Evolutionary conservation across 441 rosid genomes (phyloP).

Genomic region (Arabidopsis hybrid): DNA sequence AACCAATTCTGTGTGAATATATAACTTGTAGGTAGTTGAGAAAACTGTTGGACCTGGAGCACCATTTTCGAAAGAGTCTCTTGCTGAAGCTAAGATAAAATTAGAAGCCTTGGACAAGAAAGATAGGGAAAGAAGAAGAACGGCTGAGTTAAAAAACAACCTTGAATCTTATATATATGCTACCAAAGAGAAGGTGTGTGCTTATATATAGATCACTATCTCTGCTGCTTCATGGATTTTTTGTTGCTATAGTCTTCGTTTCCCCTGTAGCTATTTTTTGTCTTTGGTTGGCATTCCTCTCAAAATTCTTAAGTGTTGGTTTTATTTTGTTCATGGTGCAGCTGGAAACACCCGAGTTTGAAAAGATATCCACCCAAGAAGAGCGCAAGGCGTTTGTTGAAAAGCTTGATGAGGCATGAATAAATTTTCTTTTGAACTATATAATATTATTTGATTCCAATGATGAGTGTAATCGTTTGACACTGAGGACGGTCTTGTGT

Average conservation of each 20-base stretch:
- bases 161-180: conserved; percentile 95
- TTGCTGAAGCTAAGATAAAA: conserved; percentile 71
- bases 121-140: conserved; percentile 88
- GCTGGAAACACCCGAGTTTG: conserved; percentile 83
- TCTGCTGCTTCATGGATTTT: conserved; percentile 11
- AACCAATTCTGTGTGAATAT: conserved; percentile 10
- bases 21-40: conserved; percentile 67
- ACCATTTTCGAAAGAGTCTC: conserved; percentile 68
- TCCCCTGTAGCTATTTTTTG: conserved; percentile 2
- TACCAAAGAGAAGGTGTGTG: conserved; percentile 91
- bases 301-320: conserved; percentile 23
- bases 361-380: conserved; percentile 73
- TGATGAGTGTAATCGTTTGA: conserved; percentile 10
- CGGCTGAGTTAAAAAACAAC: conserved; percentile 92
- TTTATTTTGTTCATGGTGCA: conserved; percentile 47
- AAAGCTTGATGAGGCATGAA: conserved; percentile 90
- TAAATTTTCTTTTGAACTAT: conserved; percentile 6
- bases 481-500: conserved; percentile 19
- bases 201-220: conserved; percentile 23
- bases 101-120: conserved; percentile 84
- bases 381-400: conserved; percentile 82
- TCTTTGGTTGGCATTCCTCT: conserved; percentile 13
- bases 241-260: conserved; percentile 6
- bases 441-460: conserved; percentile 1
- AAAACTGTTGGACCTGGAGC: conserved; percentile 87